Base-by-base conservation (phyloP, 768 basidiomycete genomes). In the Pholiota molesta region DNA sequence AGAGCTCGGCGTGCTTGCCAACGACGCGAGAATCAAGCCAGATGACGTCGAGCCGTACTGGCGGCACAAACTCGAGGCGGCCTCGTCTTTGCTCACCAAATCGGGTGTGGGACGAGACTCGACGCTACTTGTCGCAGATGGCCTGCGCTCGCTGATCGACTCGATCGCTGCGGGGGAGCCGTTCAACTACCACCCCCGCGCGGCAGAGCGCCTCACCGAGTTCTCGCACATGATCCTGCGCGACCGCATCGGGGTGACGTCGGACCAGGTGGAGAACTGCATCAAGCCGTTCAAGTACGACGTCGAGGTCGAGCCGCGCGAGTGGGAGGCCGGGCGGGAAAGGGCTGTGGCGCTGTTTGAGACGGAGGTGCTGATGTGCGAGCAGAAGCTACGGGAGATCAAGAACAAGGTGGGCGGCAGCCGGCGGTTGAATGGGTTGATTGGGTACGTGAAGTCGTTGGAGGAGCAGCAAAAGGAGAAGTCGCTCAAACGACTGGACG, bases 271-370 rank as follows among this genome's bases (percentile, higher is more conserved):
- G 16, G 97, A 99, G 80, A 99, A 99, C 74, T 97, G 94, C 75
- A 98, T 99, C 82, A 99, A 99, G 77, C 97, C 97, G 29, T 98
- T 87, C 84, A 99, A 99, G 80, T 97, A 97, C 71, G 97, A 99
- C 71, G 89, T 99, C 28, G 97, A 99, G 72, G 91, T 98, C 14
- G 95, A 98, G 64, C 83, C 86, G 14, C 80, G 89, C 44, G 97
- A 99, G 74, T 99, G 97, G 97, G 92, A 94, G 67, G 71, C 80
- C 2, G 97, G 97, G 0, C 79, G 96, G 53, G 83, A 82, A 66
- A 80, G 86, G 54, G 86, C 94, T 1, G 83, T 94, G 59, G 85
- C 86, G 57, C 78, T 96, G 66, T 92, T 97, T 67, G 90, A 94
- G 76, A 87, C 86, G 69, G 97, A 99, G 81, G 78, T 92, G 39